A percentile compares a stretch with the other conserved stretches of the same genome.
These are phyloP conservation scores for Rhizopogon rudus DNA, from an alignment of 768 basidiomycete genomes.

Conservation along the genomic window DNA sequence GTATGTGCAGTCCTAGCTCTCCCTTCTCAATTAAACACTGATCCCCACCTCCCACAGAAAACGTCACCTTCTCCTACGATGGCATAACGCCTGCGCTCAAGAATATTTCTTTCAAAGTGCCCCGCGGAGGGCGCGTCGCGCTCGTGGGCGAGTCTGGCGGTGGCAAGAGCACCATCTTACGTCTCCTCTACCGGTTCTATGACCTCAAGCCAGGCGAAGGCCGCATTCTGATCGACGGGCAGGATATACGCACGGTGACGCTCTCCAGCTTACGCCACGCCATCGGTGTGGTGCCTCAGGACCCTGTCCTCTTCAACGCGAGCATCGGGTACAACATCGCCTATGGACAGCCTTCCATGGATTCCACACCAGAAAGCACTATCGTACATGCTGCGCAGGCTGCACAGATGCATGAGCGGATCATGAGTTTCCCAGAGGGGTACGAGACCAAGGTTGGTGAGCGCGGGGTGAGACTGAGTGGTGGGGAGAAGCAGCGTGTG, in stretches of 20 bases:
- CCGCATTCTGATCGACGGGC: slow-evolving; percentile 77
- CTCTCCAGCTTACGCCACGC: slow-evolving; percentile 73
- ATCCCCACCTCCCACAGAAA: slow-evolving; percentile 39
- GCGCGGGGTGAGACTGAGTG: slow-evolving; percentile 77
- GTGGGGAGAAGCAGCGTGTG: slow-evolving; percentile 88
- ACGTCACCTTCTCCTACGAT: slow-evolving; percentile 87
- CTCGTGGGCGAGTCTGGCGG: slow-evolving; percentile 82
- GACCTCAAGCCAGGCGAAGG: slow-evolving; percentile 79
- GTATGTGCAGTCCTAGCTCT: slow-evolving; percentile 33
- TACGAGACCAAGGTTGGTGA: slow-evolving; percentile 91
- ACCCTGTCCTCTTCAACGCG: slow-evolving; percentile 62
- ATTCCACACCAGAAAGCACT: slow-evolving; percentile 51
- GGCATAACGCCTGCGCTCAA: slow-evolving; percentile 60
- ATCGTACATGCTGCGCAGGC: slow-evolving; percentile 75
- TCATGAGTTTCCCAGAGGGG: slow-evolving; percentile 77
- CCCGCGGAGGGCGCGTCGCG: slow-evolving; percentile 83
- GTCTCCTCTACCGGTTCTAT: slow-evolving; percentile 91
- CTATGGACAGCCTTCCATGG: slow-evolving; percentile 48
- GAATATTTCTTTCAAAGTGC: slow-evolving; percentile 83
- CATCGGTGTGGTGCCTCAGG: slow-evolving; percentile 79
- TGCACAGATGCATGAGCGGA: slow-evolving; percentile 85
- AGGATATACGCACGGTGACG: slow-evolving; percentile 85
- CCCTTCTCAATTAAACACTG: not conserved
- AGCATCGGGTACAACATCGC: slow-evolving; percentile 72
- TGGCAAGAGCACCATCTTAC: slow-evolving; percentile 80